Percentiles rank a stretch among this genome's conserved stretches.
Evolutionary conservation across 2,329 filamentous ascomycete genomes (phyloP).

Genomic region (Calonectria hawksworthii): DNA sequence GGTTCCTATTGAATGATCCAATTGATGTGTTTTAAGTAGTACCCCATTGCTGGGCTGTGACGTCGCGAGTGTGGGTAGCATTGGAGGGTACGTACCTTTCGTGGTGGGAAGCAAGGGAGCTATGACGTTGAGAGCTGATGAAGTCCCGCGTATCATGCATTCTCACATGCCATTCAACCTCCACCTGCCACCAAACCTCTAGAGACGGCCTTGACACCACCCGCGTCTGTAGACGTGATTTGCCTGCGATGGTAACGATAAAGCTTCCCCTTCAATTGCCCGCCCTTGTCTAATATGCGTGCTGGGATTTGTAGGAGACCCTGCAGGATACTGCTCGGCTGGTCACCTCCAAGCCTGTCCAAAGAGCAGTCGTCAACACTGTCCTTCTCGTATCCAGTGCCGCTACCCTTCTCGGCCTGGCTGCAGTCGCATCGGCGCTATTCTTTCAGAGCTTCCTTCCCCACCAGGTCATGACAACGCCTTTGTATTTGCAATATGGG

Average conservation of each 20-base stretch:
- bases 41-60: background rate
- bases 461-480: constrained; percentile 65
- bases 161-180: constrained; percentile 41
- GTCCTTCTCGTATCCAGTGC: constrained; percentile 60
- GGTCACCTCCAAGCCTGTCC: constrained; percentile 65
- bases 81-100: constrained; percentile 35
- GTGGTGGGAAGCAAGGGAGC: constrained; percentile 11
- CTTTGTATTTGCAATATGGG: constrained; percentile 72
- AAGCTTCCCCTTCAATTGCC: too few relatives aligned
- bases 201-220: constrained; percentile 20
- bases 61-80: background rate
- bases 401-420: constrained; percentile 60
- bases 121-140: constrained; percentile 41
- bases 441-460: constrained; percentile 72
- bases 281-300: background rate
- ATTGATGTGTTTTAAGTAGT: background rate
- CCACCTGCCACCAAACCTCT: constrained; percentile 27
- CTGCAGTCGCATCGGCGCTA: constrained; percentile 63
- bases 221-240: constrained; percentile 21
- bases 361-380: constrained; percentile 63
- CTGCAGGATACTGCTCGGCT: constrained; percentile 53
- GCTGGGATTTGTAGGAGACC: constrained; percentile 46
- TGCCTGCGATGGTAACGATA: constrained; percentile 36
- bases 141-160: constrained; percentile 25
- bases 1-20: background rate